Evolutionary conservation across 768 basidiomycete species (phyloP), one percentile per base, ranked within the genome.

Genomic region (Steccherinum ochraceum): DNA sequence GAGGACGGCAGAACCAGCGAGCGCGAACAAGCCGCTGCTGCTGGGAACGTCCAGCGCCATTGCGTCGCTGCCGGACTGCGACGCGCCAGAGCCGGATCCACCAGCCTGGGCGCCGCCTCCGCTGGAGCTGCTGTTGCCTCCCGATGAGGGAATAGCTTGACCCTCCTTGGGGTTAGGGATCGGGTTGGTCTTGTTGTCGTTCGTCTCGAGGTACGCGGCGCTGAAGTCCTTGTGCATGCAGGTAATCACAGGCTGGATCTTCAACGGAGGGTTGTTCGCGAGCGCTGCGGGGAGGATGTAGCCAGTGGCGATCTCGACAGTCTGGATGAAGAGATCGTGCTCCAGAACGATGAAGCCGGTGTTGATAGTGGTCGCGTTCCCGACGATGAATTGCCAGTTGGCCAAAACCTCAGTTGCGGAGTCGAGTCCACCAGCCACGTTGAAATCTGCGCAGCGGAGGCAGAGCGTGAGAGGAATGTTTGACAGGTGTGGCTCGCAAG

Each of bases 261-360:
- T 78, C 72, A 90, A 84, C 16, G 69, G 49, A 18, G 82, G 83
- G 30, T 75, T 69, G 62, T 78, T 79, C 3, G 83, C 81, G 53
- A 90, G 70, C 4, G 88, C 91, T 60, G 83, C 81, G 2, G 91
- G 91, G 13, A 93, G 76, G 61, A 93, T 82, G 70, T 93, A 93
- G 30, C 87, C 89, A 35, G 85, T 86, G 3, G 91, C 90, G 19
- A 93, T 75, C 53, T 93, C 86, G 41, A 93, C 90, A 1, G 83
- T 75, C 64, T 92, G 84, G 66, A 84, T 81, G 74, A 89, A 93
- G 26, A 92, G 74, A 67, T 93, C 91, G 64, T 89, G 86, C 65
- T 89, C 88, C 27, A 95, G 76, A 46, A 90, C 86, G 59, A 95
- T 90, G 75, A 95, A 95, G 11, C 93, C 93, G n/a, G 66, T 79